Evolutionary conservation across 805 yeast species (phyloP), one percentile per base, ranked within the genome.

Genomic region (Myxozyma lipomycoides): DNA sequence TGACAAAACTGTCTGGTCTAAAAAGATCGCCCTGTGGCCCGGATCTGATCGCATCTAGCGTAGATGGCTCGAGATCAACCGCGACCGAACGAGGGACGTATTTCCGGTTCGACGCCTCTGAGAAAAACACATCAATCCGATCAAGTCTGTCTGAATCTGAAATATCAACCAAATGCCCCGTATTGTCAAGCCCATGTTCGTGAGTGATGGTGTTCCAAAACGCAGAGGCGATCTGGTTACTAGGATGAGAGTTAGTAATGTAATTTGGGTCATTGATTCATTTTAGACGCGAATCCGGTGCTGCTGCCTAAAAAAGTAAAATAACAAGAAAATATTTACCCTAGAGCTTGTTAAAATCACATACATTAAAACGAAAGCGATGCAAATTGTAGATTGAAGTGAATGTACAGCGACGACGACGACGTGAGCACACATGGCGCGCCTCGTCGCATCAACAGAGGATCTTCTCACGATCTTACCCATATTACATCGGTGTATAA

Each of bases 41-140:
- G 46, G 85, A 73, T 66, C 83, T 82, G 51, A 89, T 91, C 34
- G 83, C 78, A 66, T 89, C 96, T 63, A 89, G 84, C 53, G 96
- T 88, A 60, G 95, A 96, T 39, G 96, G 96, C 72, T 89, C 96
- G 67, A 89, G 78, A 73, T 89, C 96, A 47, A 89, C 93, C 58
- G 86, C 79, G 37, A 89, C 93, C 2, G 96, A 89, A 67, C 96
- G 83, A 53, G 96, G 96, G 55, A 89, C 96, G 72, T 86, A 89
- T 70, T 87, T 88, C 30, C 91, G 90, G 37, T 86, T 77, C 49
- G 81, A 78, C 24, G 95, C 95, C 58, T 89, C 95, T 65, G 84
- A 82, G 75, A 84, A 89, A 71, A 86, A 89, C 51, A 89, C 96
- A 64, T 83, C 83, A 61, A 89, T 75, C 60, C 83, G 81, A 44